Percentiles rank a stretch among this genome's conserved stretches.
Evolutionary conservation across 2,329 filamentous ascomycete genomes (phyloP).

Genomic region (Ascochyta pisi): DNA sequence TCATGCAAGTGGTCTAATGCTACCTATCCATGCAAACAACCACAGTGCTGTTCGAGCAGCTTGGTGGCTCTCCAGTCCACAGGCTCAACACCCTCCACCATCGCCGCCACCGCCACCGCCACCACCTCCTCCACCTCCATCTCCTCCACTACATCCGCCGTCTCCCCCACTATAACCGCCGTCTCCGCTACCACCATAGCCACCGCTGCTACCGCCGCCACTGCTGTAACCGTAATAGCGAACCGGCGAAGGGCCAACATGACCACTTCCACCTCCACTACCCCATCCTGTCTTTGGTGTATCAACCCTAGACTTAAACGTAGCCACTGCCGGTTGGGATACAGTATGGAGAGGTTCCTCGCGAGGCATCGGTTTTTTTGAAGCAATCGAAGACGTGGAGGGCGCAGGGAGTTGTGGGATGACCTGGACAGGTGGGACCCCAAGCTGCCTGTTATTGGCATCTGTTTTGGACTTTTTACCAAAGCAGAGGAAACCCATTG

Average conservation of each 20-base stretch:
- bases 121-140: constrained; percentile 9
- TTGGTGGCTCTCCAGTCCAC: not conserved
- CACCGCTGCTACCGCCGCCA: not conserved
- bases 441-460: not conserved
- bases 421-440: not conserved
- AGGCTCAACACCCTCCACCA: not conserved
- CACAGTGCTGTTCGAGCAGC: not conserved
- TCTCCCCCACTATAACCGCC: not conserved
- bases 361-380: not conserved
- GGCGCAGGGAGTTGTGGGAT: not conserved
- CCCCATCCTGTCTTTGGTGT: not conserved
- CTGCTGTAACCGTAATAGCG: not conserved
- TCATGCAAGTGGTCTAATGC: too few species aligned
- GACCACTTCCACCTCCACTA: not conserved
- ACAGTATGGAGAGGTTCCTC: not conserved
- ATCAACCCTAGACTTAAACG: not conserved
- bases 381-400: not conserved
- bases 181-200: not conserved
- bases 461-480: constrained; percentile 1
- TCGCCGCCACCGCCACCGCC: not conserved
- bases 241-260: too few species aligned
- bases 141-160: not conserved
- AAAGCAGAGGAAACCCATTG: constrained; percentile 10
- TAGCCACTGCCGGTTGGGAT: not conserved
- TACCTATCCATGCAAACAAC: too few species aligned